phyloP scores from a whole-genome alignment of 2,329 filamentous ascomycete genomes.

The Penicillium olsonii region DNA sequence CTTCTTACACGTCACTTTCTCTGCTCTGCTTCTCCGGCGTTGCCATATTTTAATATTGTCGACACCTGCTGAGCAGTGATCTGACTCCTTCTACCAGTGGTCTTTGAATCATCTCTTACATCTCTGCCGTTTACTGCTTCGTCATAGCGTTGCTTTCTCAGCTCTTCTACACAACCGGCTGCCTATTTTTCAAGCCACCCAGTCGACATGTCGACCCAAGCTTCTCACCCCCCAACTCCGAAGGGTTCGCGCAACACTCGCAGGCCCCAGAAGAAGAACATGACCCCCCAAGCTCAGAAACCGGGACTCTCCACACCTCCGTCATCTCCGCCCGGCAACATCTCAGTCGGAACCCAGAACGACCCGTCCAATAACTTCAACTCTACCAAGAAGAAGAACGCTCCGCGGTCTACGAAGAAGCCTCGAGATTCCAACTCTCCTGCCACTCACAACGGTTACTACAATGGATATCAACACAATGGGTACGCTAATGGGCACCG shows the following conservation, averaged over 20 bases:
- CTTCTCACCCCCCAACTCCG: conserved; percentile 39
- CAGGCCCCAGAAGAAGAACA: conserved; percentile 38
- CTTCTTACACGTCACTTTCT: conserved; percentile 12
- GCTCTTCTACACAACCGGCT: conserved; percentile 40
- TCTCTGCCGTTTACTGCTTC: conserved; percentile 15
- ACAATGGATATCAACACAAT: conserved; percentile 22
- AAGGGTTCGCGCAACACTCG: conserved; percentile 42
- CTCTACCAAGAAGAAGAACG: conserved; percentile 38
- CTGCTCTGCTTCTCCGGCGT: conserved; percentile 26
- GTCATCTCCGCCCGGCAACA: conserved; percentile 37
- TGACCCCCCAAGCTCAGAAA: conserved; percentile 35
- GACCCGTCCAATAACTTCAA: conserved; percentile 33
- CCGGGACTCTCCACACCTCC: conserved; percentile 35
- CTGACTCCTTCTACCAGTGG: conserved; percentile 21
- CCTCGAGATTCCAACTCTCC: conserved; percentile 29
- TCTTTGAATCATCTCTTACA: conserved; percentile 20
- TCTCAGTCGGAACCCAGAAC: conserved; percentile 30
- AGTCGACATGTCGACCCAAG: conserved; percentile 49
- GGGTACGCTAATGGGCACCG: conserved; percentile 23
- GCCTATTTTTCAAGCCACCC: conserved; percentile 54
- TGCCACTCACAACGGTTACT: conserved; percentile 25
- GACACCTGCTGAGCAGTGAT: conserved; percentile 37
- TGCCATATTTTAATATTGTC: conserved; percentile 29
- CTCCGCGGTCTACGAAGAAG: conserved; percentile 39
- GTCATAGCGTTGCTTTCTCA: conserved; percentile 23